Conservation (phyloP, 2,329 filamentous ascomycete species). For the Sporothrix protearum region DNA sequence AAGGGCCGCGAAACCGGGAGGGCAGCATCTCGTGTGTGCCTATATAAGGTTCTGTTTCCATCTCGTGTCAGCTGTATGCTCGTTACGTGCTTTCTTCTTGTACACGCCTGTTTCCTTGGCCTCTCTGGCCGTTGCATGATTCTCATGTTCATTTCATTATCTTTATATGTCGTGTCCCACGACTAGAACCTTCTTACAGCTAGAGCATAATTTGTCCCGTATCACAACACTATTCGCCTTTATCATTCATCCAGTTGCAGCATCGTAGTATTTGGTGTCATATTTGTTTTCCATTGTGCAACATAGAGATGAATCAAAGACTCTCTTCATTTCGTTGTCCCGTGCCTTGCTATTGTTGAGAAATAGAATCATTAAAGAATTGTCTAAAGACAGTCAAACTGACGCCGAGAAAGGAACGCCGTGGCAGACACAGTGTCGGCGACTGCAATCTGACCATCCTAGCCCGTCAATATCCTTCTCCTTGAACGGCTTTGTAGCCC, state of each 20-base stretch:
- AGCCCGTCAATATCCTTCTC: neutral
- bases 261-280: neutral
- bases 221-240: neutral
- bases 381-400: neutral
- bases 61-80: neutral
- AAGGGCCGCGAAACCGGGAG: neutral
- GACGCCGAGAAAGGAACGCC: neutral
- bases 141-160: neutral
- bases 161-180: neutral
- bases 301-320: neutral
- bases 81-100: neutral
- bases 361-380: neutral
- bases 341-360: neutral
- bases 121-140: neutral
- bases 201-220: conserved; percentile 2
- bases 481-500: too few relatives aligned
- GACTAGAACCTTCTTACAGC: neutral
- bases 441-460: neutral
- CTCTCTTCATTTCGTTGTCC: neutral
- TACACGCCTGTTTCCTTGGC: neutral
- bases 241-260: neutral
- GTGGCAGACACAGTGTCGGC: neutral
- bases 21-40: neutral
- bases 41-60: neutral
- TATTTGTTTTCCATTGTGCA: neutral